A percentile compares a stretch with the other conserved stretches of the same genome.
These are phyloP conservation scores for Fusarium lyarnte DNA, from an alignment of 2,329 filamentous ascomycete species.

Conservation along the genomic window DNA sequence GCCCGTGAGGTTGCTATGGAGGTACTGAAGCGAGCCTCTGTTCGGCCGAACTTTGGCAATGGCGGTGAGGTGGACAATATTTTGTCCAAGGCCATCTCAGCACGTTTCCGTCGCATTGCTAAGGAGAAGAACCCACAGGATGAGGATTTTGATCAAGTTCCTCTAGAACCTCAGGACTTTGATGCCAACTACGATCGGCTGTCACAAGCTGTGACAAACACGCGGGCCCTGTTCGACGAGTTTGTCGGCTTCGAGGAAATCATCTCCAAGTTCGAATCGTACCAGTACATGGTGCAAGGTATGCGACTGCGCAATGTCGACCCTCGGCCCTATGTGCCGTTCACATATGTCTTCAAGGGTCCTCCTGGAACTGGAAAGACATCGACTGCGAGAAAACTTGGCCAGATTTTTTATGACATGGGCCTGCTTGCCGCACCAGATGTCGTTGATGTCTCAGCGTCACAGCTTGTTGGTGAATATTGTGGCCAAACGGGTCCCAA, in stretches of 20 bases:
- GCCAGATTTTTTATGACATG: conserved; percentile 78
- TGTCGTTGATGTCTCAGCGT: conserved; percentile 73
- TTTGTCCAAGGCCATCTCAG: conserved; percentile 40
- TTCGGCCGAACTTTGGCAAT: conserved; percentile 78
- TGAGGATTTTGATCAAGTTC: conserved; percentile 37
- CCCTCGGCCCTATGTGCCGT: conserved; percentile 63
- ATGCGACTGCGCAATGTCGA: conserved; percentile 64
- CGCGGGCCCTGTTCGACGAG: conserved; percentile 65
- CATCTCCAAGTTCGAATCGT: conserved; percentile 63
- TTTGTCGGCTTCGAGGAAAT: conserved; percentile 68
- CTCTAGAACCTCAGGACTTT: conserved; percentile 57
- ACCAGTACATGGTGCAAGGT: conserved; percentile 62
- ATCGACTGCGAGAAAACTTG: conserved; percentile 74
- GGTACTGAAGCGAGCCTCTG: conserved; percentile 67
- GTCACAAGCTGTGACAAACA: conserved; percentile 53
- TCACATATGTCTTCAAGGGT: conserved; percentile 75
- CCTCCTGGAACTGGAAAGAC: conserved; percentile 76
- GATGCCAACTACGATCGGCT: conserved; percentile 66
- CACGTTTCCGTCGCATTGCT: conserved; percentile 38
- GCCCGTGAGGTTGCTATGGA: conserved; percentile 67
- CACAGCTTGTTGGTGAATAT: conserved; percentile 74
- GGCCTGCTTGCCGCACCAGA: conserved; percentile 70
- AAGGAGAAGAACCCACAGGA: conserved; percentile 32
- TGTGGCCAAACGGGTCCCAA: conserved; percentile 76
- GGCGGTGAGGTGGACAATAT: conserved; percentile 75